These are phyloP conservation scores for Colletotrichum acutatum DNA, from an alignment of 2,329 filamentous ascomycete species.

Conservation along the genomic window DNA sequence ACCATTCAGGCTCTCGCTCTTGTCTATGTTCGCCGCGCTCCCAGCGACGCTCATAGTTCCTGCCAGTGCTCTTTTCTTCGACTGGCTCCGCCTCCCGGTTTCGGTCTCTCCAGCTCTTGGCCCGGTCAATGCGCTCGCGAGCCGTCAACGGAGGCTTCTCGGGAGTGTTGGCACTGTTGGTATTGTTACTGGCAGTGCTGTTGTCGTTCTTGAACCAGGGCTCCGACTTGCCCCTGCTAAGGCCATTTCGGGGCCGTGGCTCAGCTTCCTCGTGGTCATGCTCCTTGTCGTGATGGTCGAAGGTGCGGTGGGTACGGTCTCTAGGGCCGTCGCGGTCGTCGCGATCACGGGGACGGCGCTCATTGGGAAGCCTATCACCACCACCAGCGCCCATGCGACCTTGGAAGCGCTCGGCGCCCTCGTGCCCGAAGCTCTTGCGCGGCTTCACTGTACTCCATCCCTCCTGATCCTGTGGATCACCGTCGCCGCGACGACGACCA, in stretches of 20 bases:
- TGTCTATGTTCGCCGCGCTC: conserved; percentile 67
- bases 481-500: conserved; percentile 64
- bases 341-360: conserved; percentile 61
- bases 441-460: conserved; percentile 81
- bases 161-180: conserved; percentile 10
- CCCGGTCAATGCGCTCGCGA: conserved; percentile 67
- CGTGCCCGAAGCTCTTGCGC: conserved; percentile 78
- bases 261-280: conserved; percentile 60
- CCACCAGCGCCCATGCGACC: conserved; percentile 71
- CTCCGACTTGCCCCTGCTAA: conserved; percentile 73
- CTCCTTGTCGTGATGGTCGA: conserved; percentile 65
- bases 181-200: conserved; percentile 47
- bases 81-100: conserved; percentile 51
- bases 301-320: conserved; percentile 58
- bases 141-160: conserved; percentile 48
- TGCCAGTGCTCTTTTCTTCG: conserved; percentile 67
- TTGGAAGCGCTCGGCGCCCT: conserved; percentile 77
- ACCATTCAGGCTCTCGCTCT: conserved; percentile 91
- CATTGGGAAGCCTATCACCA: conserved; percentile 54
- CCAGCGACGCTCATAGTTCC: conserved; percentile 61
- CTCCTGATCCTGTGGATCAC: conserved; percentile 67
- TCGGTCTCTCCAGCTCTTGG: conserved; percentile 71
- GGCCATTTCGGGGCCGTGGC: conserved; percentile 71
- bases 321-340: conserved; percentile 66
- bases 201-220: conserved; percentile 78